Conservation (phyloP, 106 monocot species). For the Allium cepa region DNA sequence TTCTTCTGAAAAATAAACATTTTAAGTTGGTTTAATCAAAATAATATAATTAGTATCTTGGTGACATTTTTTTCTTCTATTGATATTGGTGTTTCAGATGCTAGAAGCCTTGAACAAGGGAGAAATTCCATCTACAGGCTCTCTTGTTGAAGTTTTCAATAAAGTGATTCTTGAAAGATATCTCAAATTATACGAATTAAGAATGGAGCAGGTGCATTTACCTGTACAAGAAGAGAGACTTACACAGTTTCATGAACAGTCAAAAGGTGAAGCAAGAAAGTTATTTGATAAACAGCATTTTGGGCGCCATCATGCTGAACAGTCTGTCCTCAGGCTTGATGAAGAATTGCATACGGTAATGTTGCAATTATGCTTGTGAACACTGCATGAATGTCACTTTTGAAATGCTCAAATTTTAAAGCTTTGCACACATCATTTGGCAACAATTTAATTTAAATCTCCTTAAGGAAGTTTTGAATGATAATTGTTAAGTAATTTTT, state of each 20-base stretch:
- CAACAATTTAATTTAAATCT: too few species aligned
- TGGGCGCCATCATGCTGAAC: slow-evolving; percentile 73
- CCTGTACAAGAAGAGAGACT: slow-evolving; percentile 50
- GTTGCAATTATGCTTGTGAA: not conserved
- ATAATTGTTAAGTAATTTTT: too few species aligned
- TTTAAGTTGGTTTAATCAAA: too few species aligned
- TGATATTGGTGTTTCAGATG: slow-evolving; percentile 47
- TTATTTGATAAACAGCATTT: slow-evolving; percentile 89
- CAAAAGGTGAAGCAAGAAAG: slow-evolving; percentile 41
- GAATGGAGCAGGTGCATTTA: slow-evolving; percentile 56
- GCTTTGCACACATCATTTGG: too few species aligned
- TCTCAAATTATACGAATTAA: slow-evolving; percentile 56
- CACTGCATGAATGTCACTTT: too few species aligned
- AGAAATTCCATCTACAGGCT: slow-evolving; percentile 95
- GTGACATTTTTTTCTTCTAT: not conserved
- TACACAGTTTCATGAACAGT: slow-evolving; percentile 37
- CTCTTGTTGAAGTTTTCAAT: slow-evolving; percentile 95
- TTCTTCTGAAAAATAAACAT: too few species aligned
- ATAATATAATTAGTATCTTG: too few species aligned
- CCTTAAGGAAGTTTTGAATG: too few species aligned
- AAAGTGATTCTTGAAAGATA: slow-evolving; percentile 86
- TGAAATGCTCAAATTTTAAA: too few species aligned
- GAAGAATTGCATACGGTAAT: slow-evolving; percentile 82
- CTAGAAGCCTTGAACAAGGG: slow-evolving; percentile 97
- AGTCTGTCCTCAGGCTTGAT: slow-evolving; percentile 62